These are phyloP conservation scores for Aspergillus uvarum DNA, from an alignment of 2,329 filamentous ascomycete species.

Conservation along the genomic window DNA sequence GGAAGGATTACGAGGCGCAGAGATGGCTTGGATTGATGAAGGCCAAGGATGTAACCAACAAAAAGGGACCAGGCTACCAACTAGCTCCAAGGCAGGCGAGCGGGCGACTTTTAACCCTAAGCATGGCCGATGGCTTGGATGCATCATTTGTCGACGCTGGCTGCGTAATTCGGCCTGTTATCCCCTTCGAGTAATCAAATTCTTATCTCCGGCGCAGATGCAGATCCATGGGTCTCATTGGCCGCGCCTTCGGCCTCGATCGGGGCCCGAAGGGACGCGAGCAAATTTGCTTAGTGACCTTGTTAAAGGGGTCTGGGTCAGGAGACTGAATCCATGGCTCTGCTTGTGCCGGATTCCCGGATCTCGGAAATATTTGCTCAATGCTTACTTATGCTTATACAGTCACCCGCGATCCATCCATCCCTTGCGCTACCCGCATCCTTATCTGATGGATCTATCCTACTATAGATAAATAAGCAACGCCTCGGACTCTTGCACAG, in stretches of 20 bases:
- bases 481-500: slow-evolving; percentile 49
- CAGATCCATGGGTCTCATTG: neutral
- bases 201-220: neutral
- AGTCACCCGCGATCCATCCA: no score
- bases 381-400: no score
- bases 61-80: neutral
- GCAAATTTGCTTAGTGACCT: no score
- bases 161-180: neutral
- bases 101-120: neutral
- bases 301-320: no score
- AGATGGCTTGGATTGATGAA: neutral
- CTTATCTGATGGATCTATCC: slow-evolving; percentile 1
- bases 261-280: neutral
- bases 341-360: neutral
- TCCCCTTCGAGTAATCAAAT: neutral
- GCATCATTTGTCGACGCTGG: neutral
- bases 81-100: neutral
- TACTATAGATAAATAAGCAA: slow-evolving; percentile 47
- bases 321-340: neutral
- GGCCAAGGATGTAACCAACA: neutral
- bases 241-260: neutral
- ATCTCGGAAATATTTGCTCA: neutral
- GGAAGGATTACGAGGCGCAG: neutral
- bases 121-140: neutral
- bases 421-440: neutral